Percentiles rank a stretch among this genome's conserved stretches.
These are phyloP conservation scores for Rhynchospora pubera DNA, from an alignment of 176 grass and related monocot genomes.

Conservation along the genomic window DNA sequence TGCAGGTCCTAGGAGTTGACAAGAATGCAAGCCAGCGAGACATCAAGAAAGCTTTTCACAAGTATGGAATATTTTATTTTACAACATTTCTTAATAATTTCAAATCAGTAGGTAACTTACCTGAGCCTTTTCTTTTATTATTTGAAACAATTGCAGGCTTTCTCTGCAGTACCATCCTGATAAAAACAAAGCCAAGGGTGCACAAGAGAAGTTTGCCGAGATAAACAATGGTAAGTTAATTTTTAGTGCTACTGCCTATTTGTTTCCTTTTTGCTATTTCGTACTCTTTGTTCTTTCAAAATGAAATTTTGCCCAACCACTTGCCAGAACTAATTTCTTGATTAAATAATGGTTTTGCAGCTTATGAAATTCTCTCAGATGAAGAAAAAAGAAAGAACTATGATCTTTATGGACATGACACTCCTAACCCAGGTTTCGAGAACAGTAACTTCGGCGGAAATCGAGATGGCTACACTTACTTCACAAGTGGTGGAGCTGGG, in stretches of 20 bases:
- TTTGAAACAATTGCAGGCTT: slow-evolving; percentile 36
- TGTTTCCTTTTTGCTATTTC: background rate
- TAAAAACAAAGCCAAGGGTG: slow-evolving; percentile 86
- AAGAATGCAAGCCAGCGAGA: slow-evolving; percentile 88
- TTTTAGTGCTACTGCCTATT: background rate
- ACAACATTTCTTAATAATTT: background rate
- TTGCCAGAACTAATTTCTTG: background rate
- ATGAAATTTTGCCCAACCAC: background rate
- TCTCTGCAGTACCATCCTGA: slow-evolving; percentile 94
- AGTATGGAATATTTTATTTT: slow-evolving; percentile 32
- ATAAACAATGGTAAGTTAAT: slow-evolving; percentile 82
- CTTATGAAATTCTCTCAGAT: slow-evolving; percentile 89
- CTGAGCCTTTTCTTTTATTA: background rate
- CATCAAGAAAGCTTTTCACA: slow-evolving; percentile 98
- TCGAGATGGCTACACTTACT: slow-evolving; percentile 52
- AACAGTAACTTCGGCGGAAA: slow-evolving; percentile 34
- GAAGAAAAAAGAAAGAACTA: slow-evolving; percentile 97
- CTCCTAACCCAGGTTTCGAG: slow-evolving; percentile 51
- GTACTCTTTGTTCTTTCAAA: background rate
- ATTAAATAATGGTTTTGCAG: slow-evolving; percentile 35
- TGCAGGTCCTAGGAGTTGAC: slow-evolving; percentile 92
- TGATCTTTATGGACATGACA: slow-evolving; percentile 85
- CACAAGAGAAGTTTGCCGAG: slow-evolving; percentile 81
- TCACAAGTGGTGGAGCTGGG: slow-evolving; percentile 46
- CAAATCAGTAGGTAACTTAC: background rate